A percentile compares a stretch with the other conserved stretches of the same genome.
Evolutionary conservation across 306 rosid genomes (phyloP).

Genomic region (Fragaria vesca): DNA sequence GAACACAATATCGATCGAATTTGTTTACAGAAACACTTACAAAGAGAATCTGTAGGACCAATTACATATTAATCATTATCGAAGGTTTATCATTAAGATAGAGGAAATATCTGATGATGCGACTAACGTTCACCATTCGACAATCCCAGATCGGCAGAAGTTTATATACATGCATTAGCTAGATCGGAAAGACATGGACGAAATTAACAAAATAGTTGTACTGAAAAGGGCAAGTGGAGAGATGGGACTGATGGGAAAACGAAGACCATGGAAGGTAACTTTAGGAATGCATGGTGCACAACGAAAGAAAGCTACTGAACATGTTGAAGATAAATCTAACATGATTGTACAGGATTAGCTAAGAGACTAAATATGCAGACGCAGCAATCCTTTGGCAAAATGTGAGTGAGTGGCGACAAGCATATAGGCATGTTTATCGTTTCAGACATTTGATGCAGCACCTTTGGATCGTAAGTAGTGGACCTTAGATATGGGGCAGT

Average conservation of each 20-base stretch:
- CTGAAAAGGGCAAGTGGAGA: not conserved
- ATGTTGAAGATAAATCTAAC: constrained; percentile 37
- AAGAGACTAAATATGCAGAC: constrained; percentile 16
- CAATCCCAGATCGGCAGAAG: too few species aligned
- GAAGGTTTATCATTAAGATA: not conserved
- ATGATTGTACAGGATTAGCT: constrained; percentile 23
- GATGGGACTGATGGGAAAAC: constrained; percentile 61
- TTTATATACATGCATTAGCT: not conserved
- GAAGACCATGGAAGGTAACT: constrained; percentile 59
- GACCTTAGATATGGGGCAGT: constrained; percentile 31
- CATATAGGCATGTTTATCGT: not conserved
- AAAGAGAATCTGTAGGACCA: not conserved
- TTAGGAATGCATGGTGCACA: constrained; percentile 56
- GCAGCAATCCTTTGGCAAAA: constrained; percentile 1
- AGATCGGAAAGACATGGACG: not conserved
- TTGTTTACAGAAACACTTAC: too few species aligned
- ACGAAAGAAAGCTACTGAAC: constrained; percentile 66
- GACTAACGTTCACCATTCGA: not conserved
- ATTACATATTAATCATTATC: not conserved
- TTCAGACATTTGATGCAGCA: not conserved
- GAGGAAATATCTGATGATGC: not conserved
- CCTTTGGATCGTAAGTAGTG: constrained; percentile 10
- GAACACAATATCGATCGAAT: too few species aligned
- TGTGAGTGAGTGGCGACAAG: constrained; percentile 26
- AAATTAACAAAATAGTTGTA: not conserved